These are phyloP conservation scores for Nemania serpens DNA, from an alignment of 2,329 filamentous ascomycete genomes.

Conservation along the genomic window DNA sequence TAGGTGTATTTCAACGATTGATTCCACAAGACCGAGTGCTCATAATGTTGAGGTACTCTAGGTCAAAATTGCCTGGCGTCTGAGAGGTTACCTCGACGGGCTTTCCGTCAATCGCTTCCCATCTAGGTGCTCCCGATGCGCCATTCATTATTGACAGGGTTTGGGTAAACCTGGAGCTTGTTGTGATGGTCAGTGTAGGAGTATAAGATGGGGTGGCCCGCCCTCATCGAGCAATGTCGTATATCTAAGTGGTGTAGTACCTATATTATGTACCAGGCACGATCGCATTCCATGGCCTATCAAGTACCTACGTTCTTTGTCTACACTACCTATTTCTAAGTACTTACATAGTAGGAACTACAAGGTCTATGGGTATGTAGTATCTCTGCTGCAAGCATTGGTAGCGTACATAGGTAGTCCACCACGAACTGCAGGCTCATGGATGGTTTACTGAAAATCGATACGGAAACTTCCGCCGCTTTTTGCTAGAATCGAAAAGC, in stretches of 20 bases:
- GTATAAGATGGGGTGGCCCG: constrained; percentile 18
- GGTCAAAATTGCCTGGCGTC: background rate
- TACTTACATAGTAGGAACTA: no score
- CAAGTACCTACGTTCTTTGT: background rate
- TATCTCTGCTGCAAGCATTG: no score
- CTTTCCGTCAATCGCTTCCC: background rate
- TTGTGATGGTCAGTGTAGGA: background rate
- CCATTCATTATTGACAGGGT: background rate
- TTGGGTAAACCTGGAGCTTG: background rate
- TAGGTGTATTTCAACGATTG: constrained; percentile 23
- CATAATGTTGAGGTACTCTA: background rate
- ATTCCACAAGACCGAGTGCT: background rate
- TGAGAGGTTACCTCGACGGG: background rate
- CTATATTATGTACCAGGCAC: background rate
- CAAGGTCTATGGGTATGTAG: no score
- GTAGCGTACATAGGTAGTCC: background rate
- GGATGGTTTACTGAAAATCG: background rate
- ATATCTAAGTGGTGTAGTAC: background rate
- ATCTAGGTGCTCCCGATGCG: constrained; percentile 1
- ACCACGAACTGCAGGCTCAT: background rate
- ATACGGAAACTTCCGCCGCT: constrained; percentile 20
- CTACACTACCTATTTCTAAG: background rate
- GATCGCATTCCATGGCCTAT: constrained; percentile 7
- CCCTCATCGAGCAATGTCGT: background rate
- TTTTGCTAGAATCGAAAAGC: background rate